Conservation (phyloP, 164 flowering plant species). For the Vitis cinerea region DNA sequence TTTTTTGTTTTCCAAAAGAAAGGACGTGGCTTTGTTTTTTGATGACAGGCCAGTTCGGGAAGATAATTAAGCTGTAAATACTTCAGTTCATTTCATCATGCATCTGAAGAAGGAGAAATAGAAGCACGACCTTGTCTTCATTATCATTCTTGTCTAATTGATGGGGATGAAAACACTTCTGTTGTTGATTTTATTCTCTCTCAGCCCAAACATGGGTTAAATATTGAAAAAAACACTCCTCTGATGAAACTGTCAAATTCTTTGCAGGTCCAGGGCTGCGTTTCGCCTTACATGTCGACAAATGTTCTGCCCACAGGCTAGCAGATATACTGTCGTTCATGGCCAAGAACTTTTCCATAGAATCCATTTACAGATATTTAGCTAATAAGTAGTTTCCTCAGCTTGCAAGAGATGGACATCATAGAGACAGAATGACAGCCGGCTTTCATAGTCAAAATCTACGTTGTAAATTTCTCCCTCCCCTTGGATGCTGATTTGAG, state of each 20-base stretch:
- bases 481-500: not conserved
- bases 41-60: no score
- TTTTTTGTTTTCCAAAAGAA: no score
- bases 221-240: no score
- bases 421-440: not conserved
- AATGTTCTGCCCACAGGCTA: conserved; percentile 48
- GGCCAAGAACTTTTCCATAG: not conserved
- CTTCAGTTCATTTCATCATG: not conserved
- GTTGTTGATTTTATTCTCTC: no score
- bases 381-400: not conserved
- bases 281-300: conserved; percentile 68
- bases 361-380: not conserved
- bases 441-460: not conserved
- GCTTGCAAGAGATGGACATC: not conserved
- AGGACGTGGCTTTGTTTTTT: no score
- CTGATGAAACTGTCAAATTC: not conserved
- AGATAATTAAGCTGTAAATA: no score
- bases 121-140: not conserved
- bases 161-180: no score
- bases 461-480: not conserved
- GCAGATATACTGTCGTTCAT: not conserved
- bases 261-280: conserved; percentile 64
- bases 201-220: no score
- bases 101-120: not conserved
- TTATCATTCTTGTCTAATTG: no score